phyloP scores from a whole-genome alignment of 108 stramenopile species.

The Nitzschia sp. region DNA sequence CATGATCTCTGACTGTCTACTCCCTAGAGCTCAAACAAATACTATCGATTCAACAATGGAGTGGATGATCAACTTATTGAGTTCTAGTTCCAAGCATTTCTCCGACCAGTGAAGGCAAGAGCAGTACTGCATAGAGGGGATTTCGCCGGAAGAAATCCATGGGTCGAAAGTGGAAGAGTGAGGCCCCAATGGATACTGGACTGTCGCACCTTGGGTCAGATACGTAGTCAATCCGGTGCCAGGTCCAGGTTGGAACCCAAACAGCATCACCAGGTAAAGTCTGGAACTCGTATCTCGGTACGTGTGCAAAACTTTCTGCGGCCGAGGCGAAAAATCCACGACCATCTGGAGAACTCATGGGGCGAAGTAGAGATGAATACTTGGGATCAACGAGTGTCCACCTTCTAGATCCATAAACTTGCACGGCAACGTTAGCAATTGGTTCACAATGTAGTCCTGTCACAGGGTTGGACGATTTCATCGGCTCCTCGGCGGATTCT shows the following conservation, averaged over 20 bases:
- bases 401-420: slow-evolving; percentile 57
- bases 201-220: slow-evolving; percentile 1
- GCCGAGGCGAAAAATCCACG: slow-evolving; percentile 68
- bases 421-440: slow-evolving; percentile 79
- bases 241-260: slow-evolving; percentile 87
- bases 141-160: slow-evolving; percentile 52
- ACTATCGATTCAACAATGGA: no score
- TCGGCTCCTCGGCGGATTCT: neutral
- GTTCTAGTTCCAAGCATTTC: slow-evolving; percentile 72
- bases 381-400: slow-evolving; percentile 76
- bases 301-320: slow-evolving; percentile 17
- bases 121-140: slow-evolving; percentile 70
- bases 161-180: slow-evolving; percentile 88
- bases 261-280: slow-evolving; percentile 71
- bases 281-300: slow-evolving; percentile 52
- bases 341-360: slow-evolving; percentile 66
- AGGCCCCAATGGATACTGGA: slow-evolving; percentile 64
- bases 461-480: slow-evolving; percentile 18
- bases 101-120: slow-evolving; percentile 68
- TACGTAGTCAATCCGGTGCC: slow-evolving; percentile 84
- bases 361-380: slow-evolving; percentile 51
- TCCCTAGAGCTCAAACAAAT: no score
- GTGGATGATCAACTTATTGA: slow-evolving; percentile 29
- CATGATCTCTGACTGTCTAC: no score
- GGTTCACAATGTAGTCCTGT: slow-evolving; percentile 86